phyloP scores from a whole-genome alignment of 140 eudicot species.

The Senecio squalidus region DNA sequence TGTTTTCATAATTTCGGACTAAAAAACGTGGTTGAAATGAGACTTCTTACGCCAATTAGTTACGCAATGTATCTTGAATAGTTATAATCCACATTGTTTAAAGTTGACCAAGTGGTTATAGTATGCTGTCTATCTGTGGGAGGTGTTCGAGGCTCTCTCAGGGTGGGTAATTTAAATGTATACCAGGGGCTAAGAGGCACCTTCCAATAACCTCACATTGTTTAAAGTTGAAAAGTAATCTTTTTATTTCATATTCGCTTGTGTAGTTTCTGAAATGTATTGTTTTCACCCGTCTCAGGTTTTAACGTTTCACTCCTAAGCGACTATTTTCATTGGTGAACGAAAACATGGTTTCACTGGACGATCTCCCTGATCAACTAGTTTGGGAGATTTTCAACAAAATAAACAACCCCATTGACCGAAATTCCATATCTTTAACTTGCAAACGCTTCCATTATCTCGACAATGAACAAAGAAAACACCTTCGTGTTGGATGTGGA shows the following conservation, averaged over 20 bases:
- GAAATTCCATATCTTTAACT: constrained; percentile 53
- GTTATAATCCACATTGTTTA: no score
- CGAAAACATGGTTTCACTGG: constrained; percentile 32
- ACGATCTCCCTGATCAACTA: constrained; percentile 55
- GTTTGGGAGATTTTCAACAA: constrained; percentile 53
- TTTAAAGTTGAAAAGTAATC: no score
- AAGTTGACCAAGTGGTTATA: no score
- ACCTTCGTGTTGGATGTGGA: constrained; percentile 71
- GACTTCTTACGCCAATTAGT: no score
- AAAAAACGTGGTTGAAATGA: no score
- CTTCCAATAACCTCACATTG: neutral
- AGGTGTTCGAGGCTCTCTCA: no score
- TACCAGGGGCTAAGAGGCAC: neutral
- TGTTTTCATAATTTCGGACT: no score
- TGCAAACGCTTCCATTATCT: constrained; percentile 58
- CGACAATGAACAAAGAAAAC: constrained; percentile 56
- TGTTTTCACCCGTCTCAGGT: neutral
- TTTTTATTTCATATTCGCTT: neutral
- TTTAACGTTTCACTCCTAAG: neutral
- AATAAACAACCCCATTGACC: constrained; percentile 34
- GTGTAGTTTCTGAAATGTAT: neutral
- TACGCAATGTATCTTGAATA: no score
- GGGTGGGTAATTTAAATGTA: no score
- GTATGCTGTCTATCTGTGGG: no score
- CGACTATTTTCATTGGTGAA: neutral